Evolutionary conservation across 148 eudicot genomes (phyloP), one percentile per base, ranked within the genome.

Genomic region (Rhododendron ovatum): DNA sequence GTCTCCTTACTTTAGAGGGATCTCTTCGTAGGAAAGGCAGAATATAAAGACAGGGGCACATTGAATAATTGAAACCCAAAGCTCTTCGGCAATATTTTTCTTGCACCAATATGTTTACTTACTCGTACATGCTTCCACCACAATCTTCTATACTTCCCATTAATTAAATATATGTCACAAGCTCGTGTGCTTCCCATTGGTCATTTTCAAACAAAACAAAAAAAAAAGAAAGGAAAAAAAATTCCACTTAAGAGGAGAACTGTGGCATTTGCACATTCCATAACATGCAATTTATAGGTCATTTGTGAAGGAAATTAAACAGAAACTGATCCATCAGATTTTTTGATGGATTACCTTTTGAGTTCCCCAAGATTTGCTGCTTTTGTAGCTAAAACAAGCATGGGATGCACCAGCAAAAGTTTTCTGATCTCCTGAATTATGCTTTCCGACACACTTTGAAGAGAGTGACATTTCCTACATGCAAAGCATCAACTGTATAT

Each of bases 381-480:
- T 86, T 95, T 96, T 67, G 99, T 87, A 84, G 94, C 94, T 86
- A 96, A 90, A 85, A 96, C 94, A 92, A 96, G 88, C 96, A 96
- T 88, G 84, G 98, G 98, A 87, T 96, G 94, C 88, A 87, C 82
- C 88, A 82, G 84, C 86, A 94, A 85, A 89, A 92, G 85, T 84
- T 88, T 91, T 86, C 88, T 92, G 47, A 95, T 87, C 88, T 95
- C 99, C 45, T 86, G 91, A 86, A 96, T 98, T 61, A 93, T 89
- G 77, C 91, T 91, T 90, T 94, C 96, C 28, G 89, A 87, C 82
- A 95, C 91, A 85, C 90, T 90, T 90, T 96, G 99, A 84, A 96
- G 92, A 87, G 98, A 92, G 71, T 94, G 88, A 74, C 86, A 88
- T 91, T 91, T 96, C 94, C 99, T 96, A 89, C 39, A 78, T 26